Base-by-base conservation (phyloP, 148 eudicot species). In the Nyssa sinensis region DNA sequence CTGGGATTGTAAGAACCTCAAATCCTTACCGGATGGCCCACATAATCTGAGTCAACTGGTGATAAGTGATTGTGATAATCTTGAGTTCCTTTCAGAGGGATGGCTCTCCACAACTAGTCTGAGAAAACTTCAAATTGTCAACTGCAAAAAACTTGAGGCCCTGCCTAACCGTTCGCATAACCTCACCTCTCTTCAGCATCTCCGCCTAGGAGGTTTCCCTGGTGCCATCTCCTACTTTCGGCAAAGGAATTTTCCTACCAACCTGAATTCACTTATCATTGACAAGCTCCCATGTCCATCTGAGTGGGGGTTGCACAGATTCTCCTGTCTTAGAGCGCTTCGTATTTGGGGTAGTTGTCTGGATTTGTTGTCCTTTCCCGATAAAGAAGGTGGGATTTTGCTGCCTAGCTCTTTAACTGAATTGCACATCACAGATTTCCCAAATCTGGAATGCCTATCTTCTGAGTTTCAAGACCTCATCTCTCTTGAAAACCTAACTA, bases 41-140 rank as follows among this genome's bases (percentile, higher is more conserved):
- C n/a, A n/a, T n/a, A 66, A 66, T 66, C 69, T 66, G 9, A 12
- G 31, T 12, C 1, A 8, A 23, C 16, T 66, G 69, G 1, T 0
- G 9, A 4, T 66, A 37, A 0, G 0, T 0, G 0, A 6, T 13
- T 66, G 69, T 37, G 0, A 5, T 5, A 66, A 37, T 24, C 30
- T 66, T 29, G 69, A 66, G 51, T 66, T 9, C 53, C 30, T 66
- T 29, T 31, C 69, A 0, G 53, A 66, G 39, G 53, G 51, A 66
- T 66, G 69, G 69, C 39, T 24, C 19, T 4, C 30, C n/a, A 13
- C 51, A 37, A 37, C n/a, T 32, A 66, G 24, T 66, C 49, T 66
- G 5, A 35, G 21, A 44, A 1, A 5, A 13, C 19, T 66, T 5
- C 0, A 0, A 10, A 37, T 66, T 11, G 0, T 0, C 2, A 0